Percentiles rank a stretch among this genome's conserved stretches.
These are phyloP conservation scores for Aspergillus mulundensis DNA, from an alignment of 495 filamentous ascomycete genomes.

Conservation along the genomic window DNA sequence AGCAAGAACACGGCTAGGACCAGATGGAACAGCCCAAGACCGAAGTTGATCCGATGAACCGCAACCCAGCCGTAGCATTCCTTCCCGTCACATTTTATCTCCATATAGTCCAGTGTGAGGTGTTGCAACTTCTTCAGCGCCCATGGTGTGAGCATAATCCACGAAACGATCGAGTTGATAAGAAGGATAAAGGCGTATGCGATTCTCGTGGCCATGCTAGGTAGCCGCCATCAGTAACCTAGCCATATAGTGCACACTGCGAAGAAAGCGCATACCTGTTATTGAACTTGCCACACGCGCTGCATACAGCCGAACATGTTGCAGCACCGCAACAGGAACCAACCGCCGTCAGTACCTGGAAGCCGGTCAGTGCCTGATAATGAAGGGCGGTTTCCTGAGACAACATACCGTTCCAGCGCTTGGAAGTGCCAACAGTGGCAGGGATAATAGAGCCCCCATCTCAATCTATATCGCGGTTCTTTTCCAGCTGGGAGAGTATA, in stretches of 20 bases:
- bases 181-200: slow-evolving; percentile 95
- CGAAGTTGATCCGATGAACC: slow-evolving; percentile 96
- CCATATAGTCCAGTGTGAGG: slow-evolving; percentile 89
- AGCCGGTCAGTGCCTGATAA: slow-evolving; percentile 18
- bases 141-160: slow-evolving; percentile 99
- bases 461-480: neutral
- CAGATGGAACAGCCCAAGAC: slow-evolving; percentile 88
- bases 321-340: slow-evolving; percentile 93
- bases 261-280: slow-evolving; percentile 63
- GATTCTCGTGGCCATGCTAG: slow-evolving; percentile 91
- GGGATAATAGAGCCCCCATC: slow-evolving; percentile 88
- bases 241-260: slow-evolving; percentile 10
- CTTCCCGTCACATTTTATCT: slow-evolving; percentile 84
- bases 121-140: slow-evolving; percentile 92
- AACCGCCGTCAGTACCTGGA: slow-evolving; percentile 47
- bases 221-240: slow-evolving; percentile 5
- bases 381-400: neutral
- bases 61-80: slow-evolving; percentile 94
- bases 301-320: slow-evolving; percentile 90
- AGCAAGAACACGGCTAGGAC: slow-evolving; percentile 78
- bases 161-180: slow-evolving; percentile 92
- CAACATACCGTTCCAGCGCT: slow-evolving; percentile 76
- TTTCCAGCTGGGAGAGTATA: neutral
- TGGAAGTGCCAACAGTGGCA: slow-evolving; percentile 85
- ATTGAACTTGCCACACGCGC: slow-evolving; percentile 90